Base-by-base conservation (phyloP, 495 filamentous ascomycete species). In the Barbatosphaeria neglecta region DNA sequence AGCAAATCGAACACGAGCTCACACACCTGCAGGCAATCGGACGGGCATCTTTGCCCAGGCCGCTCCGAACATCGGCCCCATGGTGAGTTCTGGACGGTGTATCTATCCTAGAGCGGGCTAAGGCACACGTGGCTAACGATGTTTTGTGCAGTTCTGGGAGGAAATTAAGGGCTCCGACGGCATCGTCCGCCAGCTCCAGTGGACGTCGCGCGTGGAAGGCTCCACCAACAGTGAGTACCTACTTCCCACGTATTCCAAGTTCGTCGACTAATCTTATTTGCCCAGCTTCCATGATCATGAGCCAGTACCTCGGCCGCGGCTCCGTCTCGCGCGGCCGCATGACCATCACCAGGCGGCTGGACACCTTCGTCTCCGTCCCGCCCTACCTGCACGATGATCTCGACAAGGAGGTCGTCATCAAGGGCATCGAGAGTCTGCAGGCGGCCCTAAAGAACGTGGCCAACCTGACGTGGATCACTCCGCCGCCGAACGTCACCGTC, bases 1-100 rank as follows among this genome's bases (percentile, higher is more conserved):
- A 33, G 17, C 16, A 44, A 41, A 22, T 39, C 11, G 46, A 35
- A 37, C 52, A 51, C 25, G 63, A 51, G 52, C 45, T 23, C 43
- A 49, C 59, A 42, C 22, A 44, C 22, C 2, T 55, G 48, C 67
- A 57, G 68, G 60, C 45, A 62, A 68, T 22, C 68, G 78, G 33
- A 70, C 65, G 38, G 83, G 83, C 39, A 76, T 83, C 40, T 65
- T 86, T 16, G 73, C 84, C 41, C 80, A 84, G 61, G 73, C 84
- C 47, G 83, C 83, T 39, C 82, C 83, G 42, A 76, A 79, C 48
- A 81, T 82, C 27, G 77, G 77, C 5, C 72, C 78, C 16, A 72
- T 82, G 64, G 68, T 57, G 45, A 63, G 50, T 50, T 43, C 52
- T 16, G 35, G 39, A 4, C 22, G 10, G 27, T 18, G 41, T 43